Base-by-base conservation (phyloP, 768 basidiomycete genomes). In the Tephrocybe sp. region DNA sequence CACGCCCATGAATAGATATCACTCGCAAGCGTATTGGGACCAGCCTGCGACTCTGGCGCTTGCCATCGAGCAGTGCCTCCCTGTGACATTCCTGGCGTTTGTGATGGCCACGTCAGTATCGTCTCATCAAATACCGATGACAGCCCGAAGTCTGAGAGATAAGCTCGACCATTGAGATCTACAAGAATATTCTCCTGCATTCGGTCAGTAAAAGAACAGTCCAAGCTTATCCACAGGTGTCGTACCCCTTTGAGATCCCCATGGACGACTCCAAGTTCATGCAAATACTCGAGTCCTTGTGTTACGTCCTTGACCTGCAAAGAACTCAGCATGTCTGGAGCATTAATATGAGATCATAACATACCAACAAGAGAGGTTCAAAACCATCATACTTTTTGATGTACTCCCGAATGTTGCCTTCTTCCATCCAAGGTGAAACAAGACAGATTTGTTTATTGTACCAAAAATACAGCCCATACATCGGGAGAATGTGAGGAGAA, bases 1-100 rank as follows among this genome's bases (percentile, higher is more conserved):
- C 64, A 61, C 13, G 59, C 45, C 52, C 63, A 66, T 32, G 66
- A 60, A 41, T 67, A 67, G 26, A 67, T 48, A 48, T 66, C 66
- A 11, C 60, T 65, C 7, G 53, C 53, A 30, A 53, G 56, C 20
- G 48, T 57, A 19, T 45, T 30, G 34, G 57, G 20, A 3, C 20
- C 43, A 5, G 45, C 51, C 16, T 59, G 42, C 14, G 65, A 32
- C 38, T 67, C 65, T 1, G 65, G 65, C 11, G 65, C 65, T 33
- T 60, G 58, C 65, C 65, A 67, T 39, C 65, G 23, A 13, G 54
- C 34, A 14, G 64, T 58, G 3, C 65, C 64, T 43, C 52, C 55
- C 3, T 13, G 35, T 14, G 39, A 45, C 9, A 59, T 54, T 1
- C n/a, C 12, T 20, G 39, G 16, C n/a, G n/a, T n/a, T n/a, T 5